A percentile compares a stretch with the other conserved stretches of the same genome.
Conservation (phyloP, 495 filamentous ascomycete genomes). For the Xylaria bambusicola region DNA sequence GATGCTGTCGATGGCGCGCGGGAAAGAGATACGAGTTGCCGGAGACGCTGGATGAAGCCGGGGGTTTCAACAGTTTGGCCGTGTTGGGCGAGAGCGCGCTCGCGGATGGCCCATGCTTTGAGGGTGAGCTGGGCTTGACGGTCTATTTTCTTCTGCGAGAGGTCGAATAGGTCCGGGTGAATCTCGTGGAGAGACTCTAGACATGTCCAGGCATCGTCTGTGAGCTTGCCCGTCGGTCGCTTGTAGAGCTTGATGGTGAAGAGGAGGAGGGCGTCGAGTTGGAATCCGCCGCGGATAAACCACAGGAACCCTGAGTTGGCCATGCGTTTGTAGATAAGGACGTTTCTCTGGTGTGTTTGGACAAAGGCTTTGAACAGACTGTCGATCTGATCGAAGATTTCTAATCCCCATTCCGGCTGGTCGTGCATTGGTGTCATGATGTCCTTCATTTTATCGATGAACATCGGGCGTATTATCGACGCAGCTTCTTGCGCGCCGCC, state of each 20-base stretch:
- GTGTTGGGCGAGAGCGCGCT: conserved; percentile 28
- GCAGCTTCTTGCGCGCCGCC: conserved; percentile 57
- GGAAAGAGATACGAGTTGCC: conserved; percentile 15
- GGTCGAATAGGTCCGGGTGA: conserved; percentile 43
- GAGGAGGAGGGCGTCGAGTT: conserved; percentile 50
- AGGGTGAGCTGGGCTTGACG: conserved; percentile 40
- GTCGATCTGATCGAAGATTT: conserved; percentile 39
- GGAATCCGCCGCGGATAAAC: conserved; percentile 47
- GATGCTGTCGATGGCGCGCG: background rate
- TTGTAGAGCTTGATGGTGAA: conserved; percentile 48
- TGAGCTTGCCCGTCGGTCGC: conserved; percentile 46
- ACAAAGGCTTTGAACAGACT: conserved; percentile 45
- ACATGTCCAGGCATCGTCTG: conserved; percentile 51
- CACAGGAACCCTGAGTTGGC: conserved; percentile 44
- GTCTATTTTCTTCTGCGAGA: conserved; percentile 40
- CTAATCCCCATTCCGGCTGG: conserved; percentile 36
- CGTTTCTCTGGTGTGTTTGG: conserved; percentile 38
- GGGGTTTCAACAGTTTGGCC: conserved; percentile 26
- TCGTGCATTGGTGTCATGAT: conserved; percentile 39
- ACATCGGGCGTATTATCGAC: conserved; percentile 43
- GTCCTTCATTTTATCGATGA: conserved; percentile 41
- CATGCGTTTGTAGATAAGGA: conserved; percentile 34
- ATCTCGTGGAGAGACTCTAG: conserved; percentile 38
- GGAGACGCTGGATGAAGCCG: conserved; percentile 34
- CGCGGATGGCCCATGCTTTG: conserved; percentile 46